phyloP scores from a whole-genome alignment of 1,284 basidiomycete genomes.

The Coniferiporia weirii region DNA sequence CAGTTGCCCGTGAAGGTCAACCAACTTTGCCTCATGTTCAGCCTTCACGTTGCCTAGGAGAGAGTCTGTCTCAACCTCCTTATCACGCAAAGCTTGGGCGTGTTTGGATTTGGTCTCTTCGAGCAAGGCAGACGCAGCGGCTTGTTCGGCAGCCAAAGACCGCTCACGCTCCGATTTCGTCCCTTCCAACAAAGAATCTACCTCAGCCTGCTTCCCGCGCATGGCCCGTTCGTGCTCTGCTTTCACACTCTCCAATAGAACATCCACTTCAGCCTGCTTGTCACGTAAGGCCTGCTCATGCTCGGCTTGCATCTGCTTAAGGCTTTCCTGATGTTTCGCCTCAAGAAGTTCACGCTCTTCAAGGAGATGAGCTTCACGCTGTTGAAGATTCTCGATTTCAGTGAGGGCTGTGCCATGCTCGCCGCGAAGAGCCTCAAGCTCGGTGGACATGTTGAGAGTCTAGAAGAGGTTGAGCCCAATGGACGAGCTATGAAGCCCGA shows the following conservation, averaged over 20 bases:
- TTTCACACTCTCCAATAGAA: conserved; percentile 15
- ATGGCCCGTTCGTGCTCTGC: conserved; percentile 32
- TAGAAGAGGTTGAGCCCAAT: conserved; percentile 27
- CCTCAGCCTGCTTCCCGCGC: conserved; percentile 22
- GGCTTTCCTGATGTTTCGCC: conserved; percentile 15
- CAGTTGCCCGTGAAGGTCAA: conserved; percentile 40
- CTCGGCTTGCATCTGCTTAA: conserved; percentile 20
- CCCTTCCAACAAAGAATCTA: conserved; percentile 13
- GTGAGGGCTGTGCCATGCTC: conserved; percentile 51
- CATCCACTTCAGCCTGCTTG: conserved; percentile 23
- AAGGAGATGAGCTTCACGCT: conserved; percentile 52
- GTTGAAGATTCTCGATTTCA: conserved; percentile 49
- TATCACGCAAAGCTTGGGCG: conserved; percentile 29
- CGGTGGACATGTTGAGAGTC: conserved; percentile 81
- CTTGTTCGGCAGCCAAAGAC: conserved; percentile 32
- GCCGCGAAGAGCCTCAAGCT: conserved; percentile 67
- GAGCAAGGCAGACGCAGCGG: conserved; percentile 24
- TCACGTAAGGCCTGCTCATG: conserved; percentile 32
- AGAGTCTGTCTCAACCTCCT: conserved; percentile 18
- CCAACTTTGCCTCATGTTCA: conserved; percentile 33
- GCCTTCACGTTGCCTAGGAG: conserved; percentile 15
- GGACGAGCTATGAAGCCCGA: background rate
- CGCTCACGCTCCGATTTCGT: conserved; percentile 27
- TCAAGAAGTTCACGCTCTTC: conserved; percentile 45
- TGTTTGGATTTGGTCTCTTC: conserved; percentile 28